A percentile compares a stretch with the other conserved stretches of the same genome.
phyloP scores from a whole-genome alignment of 306 rosid genomes.

The Quercus robur region DNA sequence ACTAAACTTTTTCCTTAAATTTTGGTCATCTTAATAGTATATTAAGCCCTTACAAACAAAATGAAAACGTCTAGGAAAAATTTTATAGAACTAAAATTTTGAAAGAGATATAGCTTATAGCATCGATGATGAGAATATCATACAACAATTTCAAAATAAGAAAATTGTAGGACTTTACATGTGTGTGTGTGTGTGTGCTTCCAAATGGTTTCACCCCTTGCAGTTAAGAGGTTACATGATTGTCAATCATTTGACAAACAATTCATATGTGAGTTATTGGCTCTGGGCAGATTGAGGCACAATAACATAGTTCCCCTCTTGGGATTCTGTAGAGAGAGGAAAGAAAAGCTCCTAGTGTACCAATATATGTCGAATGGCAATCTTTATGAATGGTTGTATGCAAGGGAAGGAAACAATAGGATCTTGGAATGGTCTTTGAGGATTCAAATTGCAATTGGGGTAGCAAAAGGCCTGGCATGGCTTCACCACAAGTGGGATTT shows the following conservation, averaged over 20 bases:
- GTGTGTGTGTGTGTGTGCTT: background rate
- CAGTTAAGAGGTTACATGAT: slow-evolving; percentile 25
- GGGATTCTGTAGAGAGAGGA: slow-evolving; percentile 17
- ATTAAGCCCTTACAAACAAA: too few relatives aligned
- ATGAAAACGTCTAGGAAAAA: too few relatives aligned
- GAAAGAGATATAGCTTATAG: too few relatives aligned
- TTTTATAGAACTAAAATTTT: too few relatives aligned
- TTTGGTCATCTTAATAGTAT: too few relatives aligned
- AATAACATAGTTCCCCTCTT: background rate
- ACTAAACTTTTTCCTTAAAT: too few relatives aligned
- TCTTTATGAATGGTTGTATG: slow-evolving; percentile 36
- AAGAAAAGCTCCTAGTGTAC: slow-evolving; percentile 9
- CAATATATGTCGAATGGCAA: slow-evolving; percentile 20
- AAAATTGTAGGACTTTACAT: too few relatives aligned
- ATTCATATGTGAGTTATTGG: slow-evolving; percentile 19
- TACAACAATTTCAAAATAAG: too few relatives aligned
- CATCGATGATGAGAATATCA: too few relatives aligned
- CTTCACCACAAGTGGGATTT: slow-evolving; percentile 22
- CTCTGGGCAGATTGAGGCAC: slow-evolving; percentile 20
- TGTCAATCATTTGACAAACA: background rate
- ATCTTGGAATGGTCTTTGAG: background rate
- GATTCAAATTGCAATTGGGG: slow-evolving; percentile 29
- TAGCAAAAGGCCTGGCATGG: slow-evolving; percentile 37
- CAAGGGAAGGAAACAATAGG: slow-evolving; percentile 6
- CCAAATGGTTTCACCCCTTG: slow-evolving; percentile 17